These are phyloP conservation scores for Phaeoacremonium minimum DNA, from an alignment of 2,329 filamentous ascomycete genomes.

Conservation along the genomic window DNA sequence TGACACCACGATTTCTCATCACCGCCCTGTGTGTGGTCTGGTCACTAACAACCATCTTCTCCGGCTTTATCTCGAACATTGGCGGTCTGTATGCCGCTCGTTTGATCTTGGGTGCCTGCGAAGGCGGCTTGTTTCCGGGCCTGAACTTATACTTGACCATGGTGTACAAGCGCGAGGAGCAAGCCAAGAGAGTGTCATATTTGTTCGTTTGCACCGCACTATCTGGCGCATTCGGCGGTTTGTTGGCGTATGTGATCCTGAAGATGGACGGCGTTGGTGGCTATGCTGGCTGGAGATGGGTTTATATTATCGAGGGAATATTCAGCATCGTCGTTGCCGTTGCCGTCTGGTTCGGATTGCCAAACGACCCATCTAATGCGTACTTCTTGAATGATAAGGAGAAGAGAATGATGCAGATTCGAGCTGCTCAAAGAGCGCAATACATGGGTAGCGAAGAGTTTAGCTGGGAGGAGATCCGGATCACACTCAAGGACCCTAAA, in stretches of 20 bases:
- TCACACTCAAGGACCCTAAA: constrained; percentile 44
- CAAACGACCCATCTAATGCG: constrained; percentile 39
- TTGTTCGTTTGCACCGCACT: constrained; percentile 50
- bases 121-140: constrained; percentile 44
- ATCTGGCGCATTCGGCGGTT: constrained; percentile 52
- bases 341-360: constrained; percentile 38
- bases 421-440: constrained; percentile 35
- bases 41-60: constrained; percentile 42
- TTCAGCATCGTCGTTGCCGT: constrained; percentile 35
- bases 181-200: constrained; percentile 48
- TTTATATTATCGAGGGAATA: constrained; percentile 46
- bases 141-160: constrained; percentile 45
- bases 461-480: constrained; percentile 42
- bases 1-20: constrained; percentile 9
- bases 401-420: constrained; percentile 43
- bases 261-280: constrained; percentile 41
- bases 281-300: constrained; percentile 42
- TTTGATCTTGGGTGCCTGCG: constrained; percentile 40
- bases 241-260: constrained; percentile 50
- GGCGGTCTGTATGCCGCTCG: constrained; percentile 37
- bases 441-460: constrained; percentile 48
- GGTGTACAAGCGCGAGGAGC: constrained; percentile 52
- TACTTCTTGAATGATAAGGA: constrained; percentile 45
- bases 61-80: constrained; percentile 37
- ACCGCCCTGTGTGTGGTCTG: constrained; percentile 28